A percentile compares a stretch with the other conserved stretches of the same genome.
Conservation (phyloP, 371 early-diverging fungal genomes). For the Chytridium lagenaria region DNA sequence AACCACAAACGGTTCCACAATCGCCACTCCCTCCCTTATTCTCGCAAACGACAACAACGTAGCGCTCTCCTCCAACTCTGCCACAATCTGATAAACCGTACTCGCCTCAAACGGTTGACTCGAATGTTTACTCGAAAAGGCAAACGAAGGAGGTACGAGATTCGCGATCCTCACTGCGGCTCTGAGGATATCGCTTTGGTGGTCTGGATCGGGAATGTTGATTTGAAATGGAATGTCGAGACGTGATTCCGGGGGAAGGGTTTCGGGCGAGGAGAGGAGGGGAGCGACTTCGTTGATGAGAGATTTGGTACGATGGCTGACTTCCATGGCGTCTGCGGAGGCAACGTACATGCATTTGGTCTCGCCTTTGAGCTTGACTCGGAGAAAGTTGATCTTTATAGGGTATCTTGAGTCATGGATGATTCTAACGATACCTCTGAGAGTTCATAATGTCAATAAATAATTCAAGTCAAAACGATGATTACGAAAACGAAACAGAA, state of each 20-base stretch:
- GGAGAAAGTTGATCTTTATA: conserved; percentile 18
- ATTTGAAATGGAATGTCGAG: conserved; percentile 35
- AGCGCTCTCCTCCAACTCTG: conserved; percentile 22
- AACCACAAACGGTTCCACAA: conserved; percentile 43
- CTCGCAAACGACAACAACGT: conserved; percentile 12
- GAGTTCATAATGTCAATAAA: no score
- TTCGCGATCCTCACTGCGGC: conserved; percentile 29
- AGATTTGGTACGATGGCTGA: conserved; percentile 9
- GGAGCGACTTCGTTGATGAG: conserved; percentile 1
- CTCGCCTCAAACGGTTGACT: conserved; percentile 17
- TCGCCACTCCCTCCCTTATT: background rate
- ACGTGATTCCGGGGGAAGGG: conserved; percentile 16
- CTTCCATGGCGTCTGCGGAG: conserved; percentile 3
- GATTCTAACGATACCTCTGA: conserved; percentile 31
- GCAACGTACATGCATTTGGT: conserved; percentile 5
- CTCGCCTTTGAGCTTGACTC: conserved; percentile 19
- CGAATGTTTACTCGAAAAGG: background rate
- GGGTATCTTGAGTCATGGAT: conserved; percentile 19
- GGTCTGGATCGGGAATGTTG: conserved; percentile 30
- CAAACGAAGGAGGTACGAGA: conserved; percentile 18
- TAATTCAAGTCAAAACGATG: no score
- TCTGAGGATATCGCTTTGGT: conserved; percentile 18
- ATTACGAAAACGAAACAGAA: no score
- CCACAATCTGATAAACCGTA: conserved; percentile 23
- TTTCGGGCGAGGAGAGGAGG: conserved; percentile 17